Evolutionary conservation across 768 basidiomycete species (phyloP), one percentile per base, ranked within the genome.

Genomic region (Tricholoma matsutake): DNA sequence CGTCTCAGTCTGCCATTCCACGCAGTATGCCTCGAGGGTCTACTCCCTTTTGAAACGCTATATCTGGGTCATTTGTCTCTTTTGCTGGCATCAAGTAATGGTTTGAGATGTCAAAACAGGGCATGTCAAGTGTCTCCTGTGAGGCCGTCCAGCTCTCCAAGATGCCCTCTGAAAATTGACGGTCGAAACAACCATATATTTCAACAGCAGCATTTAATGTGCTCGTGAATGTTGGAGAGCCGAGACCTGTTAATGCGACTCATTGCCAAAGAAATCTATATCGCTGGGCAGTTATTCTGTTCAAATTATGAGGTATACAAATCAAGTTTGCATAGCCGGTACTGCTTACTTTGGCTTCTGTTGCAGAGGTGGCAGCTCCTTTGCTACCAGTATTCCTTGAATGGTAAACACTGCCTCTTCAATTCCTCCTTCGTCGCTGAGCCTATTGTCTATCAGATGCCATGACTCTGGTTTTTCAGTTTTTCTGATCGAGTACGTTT

Each of bases 371-470:
- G 56, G 63, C 7, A 64, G 39, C 20, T 61, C 53, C 34, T 56
- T 61, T 11, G 31, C 32, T 13, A 41, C 31, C 8, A 64, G 29
- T 25, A 57, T 57, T 5, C 63, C 63, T 13, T 49, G 49, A 5
- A 64, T n/a, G 3, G 56, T 32, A 56, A 64, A 61, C 6, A 64
- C 49, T 1, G 58, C 14, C 49, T 61, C 63, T 25, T 64, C 28
- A 10, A 29, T 53, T 53, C 25, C 9, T 13, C 6, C 52, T 8
- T 25, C 13, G 6, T 29, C 31, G 52, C 31, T 14, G 13, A 14
- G 13, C 37, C 13, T 4, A 37, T 14, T 37, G 37, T 37, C 37
- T 37, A 37, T 37, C 37, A 37, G 16, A 37, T 14, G 37, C 37
- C 37, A 37, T 14, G 37, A 37, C 13, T 37, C 37, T 37, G 37